Evolutionary conservation across 225 moss, liverwort and hornwort species (phyloP).

Genomic region (Pleurozium schreberi): DNA sequence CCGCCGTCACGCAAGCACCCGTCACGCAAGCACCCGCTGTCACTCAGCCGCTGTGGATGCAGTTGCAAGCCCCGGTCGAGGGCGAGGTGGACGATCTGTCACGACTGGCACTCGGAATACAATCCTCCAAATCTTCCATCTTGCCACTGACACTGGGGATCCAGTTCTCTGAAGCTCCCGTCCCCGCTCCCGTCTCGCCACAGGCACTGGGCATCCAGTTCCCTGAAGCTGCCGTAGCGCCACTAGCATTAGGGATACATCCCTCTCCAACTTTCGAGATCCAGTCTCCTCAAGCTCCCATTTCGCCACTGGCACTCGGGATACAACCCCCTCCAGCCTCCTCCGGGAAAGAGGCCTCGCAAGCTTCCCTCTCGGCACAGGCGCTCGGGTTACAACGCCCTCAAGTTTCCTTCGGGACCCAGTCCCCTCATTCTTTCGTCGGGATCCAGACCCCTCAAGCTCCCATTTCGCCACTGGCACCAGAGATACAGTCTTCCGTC

Average conservation of each 20-base stretch:
- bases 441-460: neutral
- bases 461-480: neutral
- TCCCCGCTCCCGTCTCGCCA: neutral
- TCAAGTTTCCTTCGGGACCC: neutral
- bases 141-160: neutral
- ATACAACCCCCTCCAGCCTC: neutral
- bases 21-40: neutral
- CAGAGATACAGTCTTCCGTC: neutral
- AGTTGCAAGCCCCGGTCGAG: neutral
- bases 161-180: neutral
- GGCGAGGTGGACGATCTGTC: neutral
- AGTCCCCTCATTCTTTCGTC: neutral
- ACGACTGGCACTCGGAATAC: too few relatives aligned
- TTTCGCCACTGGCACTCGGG: neutral
- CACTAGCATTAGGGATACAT: neutral
- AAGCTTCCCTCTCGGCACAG: neutral
- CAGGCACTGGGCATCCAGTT: neutral
- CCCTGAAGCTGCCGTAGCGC: neutral
- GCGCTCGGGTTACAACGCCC: neutral
- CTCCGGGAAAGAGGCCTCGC: too few relatives aligned
- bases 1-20: neutral
- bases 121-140: neutral
- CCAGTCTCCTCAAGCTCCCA: neutral
- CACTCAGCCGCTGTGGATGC: neutral
- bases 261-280: neutral